Base-by-base conservation (phyloP, 2,329 filamentous ascomycete species). In the Claviceps citrina region DNA sequence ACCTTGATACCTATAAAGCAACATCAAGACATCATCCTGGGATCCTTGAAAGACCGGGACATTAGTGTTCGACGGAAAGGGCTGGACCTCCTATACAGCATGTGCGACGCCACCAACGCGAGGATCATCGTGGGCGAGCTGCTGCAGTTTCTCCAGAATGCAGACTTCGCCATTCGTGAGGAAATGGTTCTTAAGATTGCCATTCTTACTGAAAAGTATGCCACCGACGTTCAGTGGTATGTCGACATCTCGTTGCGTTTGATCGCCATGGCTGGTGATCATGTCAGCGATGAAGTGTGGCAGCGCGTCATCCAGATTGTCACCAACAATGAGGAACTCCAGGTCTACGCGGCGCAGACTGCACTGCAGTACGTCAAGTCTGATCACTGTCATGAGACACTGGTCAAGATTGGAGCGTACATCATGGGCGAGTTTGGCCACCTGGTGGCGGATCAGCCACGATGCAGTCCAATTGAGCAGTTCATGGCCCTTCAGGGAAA, bases 171-270 rank as follows among this genome's bases (percentile, higher is more conserved):
- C 5, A 95, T 98, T 52, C 78, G 93, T 47, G 93, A 98, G 64
- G 91, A 98, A 60, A 98, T 98, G 91, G 91, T 96, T 4, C 69
- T 98, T 46, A 98, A 98, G 65, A 94, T 98, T 61, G 91, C 91
- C 39, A 98, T 98, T 54, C 62, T 98, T 47, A 96, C 93, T 0
- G 91, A 98, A 58, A 96, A 96, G 57, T 98, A 98, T 57, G 91
- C 91, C 19, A 95, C 87, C 1, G 91, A 98, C 54, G 84, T 94
- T 16, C 89, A 96, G 64, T 98, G 91, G 91, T 98, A 98, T 59
- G 93, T 98, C 46, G 89, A 98, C 56, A 95, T 96, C 50, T 94
- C 91, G 9, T 69, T 98, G 49, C 78, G 89, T 41, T 73, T 98
- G 39, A 87, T 98, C 43, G 86, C 89, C 43, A 87, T 96, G 76